Evolutionary conservation across 257 asterid species (phyloP), one percentile per base, ranked within the genome.

Genomic region (Fraxinus quadrangulata): DNA sequence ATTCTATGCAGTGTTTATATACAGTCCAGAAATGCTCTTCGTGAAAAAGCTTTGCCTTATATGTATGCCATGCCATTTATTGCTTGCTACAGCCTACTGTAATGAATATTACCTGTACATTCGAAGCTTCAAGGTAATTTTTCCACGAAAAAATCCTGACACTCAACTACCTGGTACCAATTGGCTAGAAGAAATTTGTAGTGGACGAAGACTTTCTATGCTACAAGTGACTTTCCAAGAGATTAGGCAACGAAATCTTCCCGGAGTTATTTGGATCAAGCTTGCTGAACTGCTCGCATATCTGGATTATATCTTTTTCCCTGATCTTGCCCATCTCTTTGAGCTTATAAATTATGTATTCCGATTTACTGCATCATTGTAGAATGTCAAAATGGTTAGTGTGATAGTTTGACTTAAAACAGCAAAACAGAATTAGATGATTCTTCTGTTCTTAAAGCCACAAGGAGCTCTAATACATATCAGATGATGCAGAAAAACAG

Each of bases 281-380:
- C 74, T 78, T 80, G 77, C 83, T 73, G 81, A 89, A 89, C 80
- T 84, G 91, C 74, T 86, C 81, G 31, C 88, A 85, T 71, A 86
- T 85, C 83, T 89, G 90, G 83, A 54, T 34, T 8, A 86, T 77
- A 78, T 86, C 92, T 67, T 86, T 88, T 76, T 87, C 90, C 36
- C 79, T 80, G 6, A 89, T 84, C 87, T 86, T 89, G 17, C 88
- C 88, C 90, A 86, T 86, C 85, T 85, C 87, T 77, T 88, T 86
- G 9, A 85, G 84, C 85, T 86, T 89, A 88, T 82, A 85, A 56
- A 86, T 79, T 30, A 86, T 70, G 54, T 85, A 89, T 30, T 89
- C 89, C 10, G 93, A 89, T 81, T 89, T 87, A 71, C 88, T 88
- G 90, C 34, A 10, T 31, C 40, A 28, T 71, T 30, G 26, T 14